Evolutionary conservation across 352 stramenopile species (phyloP), one percentile per base, ranked within the genome.

Genomic region (Pelagophyceae sp.): DNA sequence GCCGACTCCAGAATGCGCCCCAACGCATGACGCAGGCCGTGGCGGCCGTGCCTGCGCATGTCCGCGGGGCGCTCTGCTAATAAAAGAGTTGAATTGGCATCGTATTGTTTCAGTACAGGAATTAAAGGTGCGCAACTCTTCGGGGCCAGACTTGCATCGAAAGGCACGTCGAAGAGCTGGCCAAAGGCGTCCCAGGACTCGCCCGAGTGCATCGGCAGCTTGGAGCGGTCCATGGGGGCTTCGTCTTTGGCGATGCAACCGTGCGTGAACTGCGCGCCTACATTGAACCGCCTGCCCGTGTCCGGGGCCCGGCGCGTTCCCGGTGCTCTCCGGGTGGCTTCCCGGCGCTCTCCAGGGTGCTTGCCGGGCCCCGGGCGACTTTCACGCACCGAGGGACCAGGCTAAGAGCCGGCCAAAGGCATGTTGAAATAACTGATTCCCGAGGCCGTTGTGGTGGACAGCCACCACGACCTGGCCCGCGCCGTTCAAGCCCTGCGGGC

Each of bases 401-500:
- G 67, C 67, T 0, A 74, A 2, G 35, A 74, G 67, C 67, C 38
- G 11, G 15, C 15, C 33, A 2, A 58, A 33, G 33, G 67, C 67
- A 23, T 58, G 35, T 37, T 74, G 67, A 37, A 58, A 74, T 0
- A 74, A 27, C 38, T 50, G 33, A n/a, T 74, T 74, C 35, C 67
- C 67, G 35, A 74, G 67, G 35, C 67, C 67, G 67, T 74, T 74
- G 67, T 74, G 67, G 67, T 74, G 67, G 5, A 74, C 38, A 19
- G 35, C 67, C 15, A 74, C 67, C 11, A 74, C 38, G 33, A 58
- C 6, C 1, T 51, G 6, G 0, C 31, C 27, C 11, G 3, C 17
- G 29, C 33, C 29, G 5, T 35, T 29, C 5, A 31, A 1, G 3
- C 11, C 61, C 3, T 19, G 61, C 61, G 61, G 61, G 15, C 45